Evolutionary conservation across 163 green algal species (phyloP).

Genomic region (Chloromonas sp.): DNA sequence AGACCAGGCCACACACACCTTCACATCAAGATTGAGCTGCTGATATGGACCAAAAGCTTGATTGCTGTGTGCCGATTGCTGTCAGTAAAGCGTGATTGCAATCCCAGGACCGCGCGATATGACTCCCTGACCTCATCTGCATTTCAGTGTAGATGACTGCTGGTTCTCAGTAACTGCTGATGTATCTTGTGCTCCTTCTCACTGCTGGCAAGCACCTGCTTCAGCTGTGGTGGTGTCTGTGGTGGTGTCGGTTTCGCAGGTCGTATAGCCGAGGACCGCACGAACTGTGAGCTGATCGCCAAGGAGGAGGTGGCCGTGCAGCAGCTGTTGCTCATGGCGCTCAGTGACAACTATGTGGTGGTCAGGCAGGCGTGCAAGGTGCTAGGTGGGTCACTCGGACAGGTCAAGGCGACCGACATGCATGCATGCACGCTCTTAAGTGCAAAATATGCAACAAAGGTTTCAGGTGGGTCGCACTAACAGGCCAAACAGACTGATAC

Average conservation of each 20-base stretch:
- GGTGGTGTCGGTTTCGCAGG: slow-evolving; percentile 20
- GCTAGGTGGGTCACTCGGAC: slow-evolving; percentile 25
- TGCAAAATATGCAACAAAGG: too few species aligned
- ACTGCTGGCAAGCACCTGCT: not conserved
- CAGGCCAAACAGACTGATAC: too few species aligned
- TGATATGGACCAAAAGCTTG: too few species aligned
- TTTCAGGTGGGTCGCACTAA: too few species aligned
- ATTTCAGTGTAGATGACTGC: too few species aligned
- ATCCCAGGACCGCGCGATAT: too few species aligned
- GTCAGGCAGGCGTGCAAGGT: slow-evolving; percentile 58
- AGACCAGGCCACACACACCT: too few species aligned
- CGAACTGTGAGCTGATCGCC: slow-evolving; percentile 61
- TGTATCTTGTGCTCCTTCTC: not conserved
- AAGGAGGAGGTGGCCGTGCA: slow-evolving; percentile 48
- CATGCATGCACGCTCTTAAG: not conserved
- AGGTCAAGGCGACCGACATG: not conserved
- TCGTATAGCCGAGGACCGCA: slow-evolving; percentile 58
- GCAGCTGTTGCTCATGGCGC: slow-evolving; percentile 80
- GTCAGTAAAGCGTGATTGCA: too few species aligned
- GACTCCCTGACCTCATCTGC: too few species aligned
- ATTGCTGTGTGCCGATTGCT: too few species aligned
- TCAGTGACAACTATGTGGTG: slow-evolving; percentile 67
- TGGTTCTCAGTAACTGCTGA: too few species aligned
- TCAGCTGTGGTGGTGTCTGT: not conserved
- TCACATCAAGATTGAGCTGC: too few species aligned